Evolutionary conservation across 2,329 filamentous ascomycete species (phyloP), one percentile per base, ranked within the genome.

Genomic region (Phialophora chinensis): DNA sequence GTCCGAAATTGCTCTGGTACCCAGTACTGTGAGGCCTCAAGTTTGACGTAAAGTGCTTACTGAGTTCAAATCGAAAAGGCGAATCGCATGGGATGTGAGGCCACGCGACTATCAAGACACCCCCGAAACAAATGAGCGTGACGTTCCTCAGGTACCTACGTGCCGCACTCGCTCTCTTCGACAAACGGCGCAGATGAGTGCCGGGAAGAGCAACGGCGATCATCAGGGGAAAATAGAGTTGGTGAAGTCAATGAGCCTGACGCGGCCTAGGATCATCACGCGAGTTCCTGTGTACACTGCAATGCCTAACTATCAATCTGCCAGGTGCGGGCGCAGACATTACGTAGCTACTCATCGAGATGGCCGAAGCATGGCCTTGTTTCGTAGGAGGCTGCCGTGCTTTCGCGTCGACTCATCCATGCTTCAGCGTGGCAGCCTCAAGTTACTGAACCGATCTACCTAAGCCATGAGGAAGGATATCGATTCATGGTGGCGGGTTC

Each of bases 31-130:
- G 35, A 44, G 56, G 49, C 31, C 17, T 54, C 47, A 55, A 20
- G 38, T 69, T 69, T 69, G 67, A 69, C 67, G 65, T 69, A 69
- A 69, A 53, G 63, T 60, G 62, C 59, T 67, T 56, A 65, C 59
- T 57, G 67, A 58, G 17, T 14, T 60, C 57, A 52, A 10, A 25
- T 35, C 33, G 29, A 27, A 29, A 55, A 42, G 25, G 53, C 66
- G 58, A 68, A 68, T 68, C 62, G 62, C 66, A 65, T 68, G 54
- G 54, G 33, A 33, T 14, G 35, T 20, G 44, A 33, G 59, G 20
- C 63, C 66, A 60, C 54, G 54, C 53, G 62, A 60, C 25, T 35
- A 49, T 31, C 42, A 42, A 61, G 25, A 33, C 31, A 29, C 20
- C 25, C 55, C 55, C 38, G 52, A 56, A 42, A 47, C 38, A 52